These are phyloP conservation scores for Coleophoma eucalyptorum DNA, from an alignment of 2,329 filamentous ascomycete species.

Conservation along the genomic window DNA sequence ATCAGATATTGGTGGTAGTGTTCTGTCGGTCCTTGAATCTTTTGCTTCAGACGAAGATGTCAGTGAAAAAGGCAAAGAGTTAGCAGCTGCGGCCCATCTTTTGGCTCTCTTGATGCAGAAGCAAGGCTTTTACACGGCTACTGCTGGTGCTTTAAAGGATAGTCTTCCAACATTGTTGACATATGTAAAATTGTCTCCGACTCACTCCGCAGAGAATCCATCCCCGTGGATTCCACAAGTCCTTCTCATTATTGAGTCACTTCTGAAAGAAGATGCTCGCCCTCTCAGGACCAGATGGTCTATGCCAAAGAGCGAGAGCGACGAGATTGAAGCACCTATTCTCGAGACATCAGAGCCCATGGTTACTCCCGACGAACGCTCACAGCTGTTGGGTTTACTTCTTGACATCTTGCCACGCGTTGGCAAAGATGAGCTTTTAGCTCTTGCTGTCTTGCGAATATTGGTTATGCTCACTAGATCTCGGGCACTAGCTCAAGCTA, in stretches of 20 bases:
- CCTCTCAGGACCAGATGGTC: conserved; percentile 73
- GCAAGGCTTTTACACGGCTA: conserved; percentile 72
- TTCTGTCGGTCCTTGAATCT: conserved; percentile 79
- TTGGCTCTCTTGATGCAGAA: conserved; percentile 86
- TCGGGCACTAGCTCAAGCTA: conserved; percentile 66
- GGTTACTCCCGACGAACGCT: conserved; percentile 62
- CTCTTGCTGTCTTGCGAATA: conserved; percentile 77
- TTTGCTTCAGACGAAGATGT: conserved; percentile 57
- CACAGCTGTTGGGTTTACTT: conserved; percentile 70
- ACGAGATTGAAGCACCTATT: conserved; percentile 48
- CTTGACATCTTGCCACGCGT: conserved; percentile 81
- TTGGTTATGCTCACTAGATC: conserved; percentile 84
- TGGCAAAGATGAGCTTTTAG: conserved; percentile 81
- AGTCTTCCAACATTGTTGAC: conserved; percentile 72
- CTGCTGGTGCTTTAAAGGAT: conserved; percentile 69
- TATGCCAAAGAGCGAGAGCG: conserved; percentile 44
- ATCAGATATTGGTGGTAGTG: conserved; percentile 74
- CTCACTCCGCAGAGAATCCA: conserved; percentile 69
- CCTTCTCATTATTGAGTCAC: conserved; percentile 81
- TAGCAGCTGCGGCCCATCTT: conserved; percentile 89
- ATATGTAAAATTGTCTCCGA: conserved; percentile 70
- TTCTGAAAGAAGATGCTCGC: conserved; percentile 85
- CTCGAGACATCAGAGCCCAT: conserved; percentile 58
- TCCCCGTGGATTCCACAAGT: conserved; percentile 92
- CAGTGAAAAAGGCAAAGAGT: conserved; percentile 48